Percentiles rank a stretch among this genome's conserved stretches.
Conservation (phyloP, 208 protist genomes). For the Crithidia thermophila region DNA sequence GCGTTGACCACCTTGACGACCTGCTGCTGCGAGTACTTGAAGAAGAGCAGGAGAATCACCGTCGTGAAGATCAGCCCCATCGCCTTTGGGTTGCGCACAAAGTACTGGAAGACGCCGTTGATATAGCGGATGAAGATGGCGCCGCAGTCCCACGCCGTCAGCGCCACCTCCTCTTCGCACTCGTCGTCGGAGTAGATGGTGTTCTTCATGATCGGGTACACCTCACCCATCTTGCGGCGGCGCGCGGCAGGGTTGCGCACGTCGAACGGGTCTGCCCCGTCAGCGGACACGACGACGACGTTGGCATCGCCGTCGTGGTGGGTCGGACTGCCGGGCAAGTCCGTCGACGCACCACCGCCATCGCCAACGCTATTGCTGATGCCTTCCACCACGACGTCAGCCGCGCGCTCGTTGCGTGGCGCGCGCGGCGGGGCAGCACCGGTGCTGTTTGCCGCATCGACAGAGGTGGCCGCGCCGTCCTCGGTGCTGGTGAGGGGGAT, state of each 20-base stretch:
- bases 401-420: slow-evolving; percentile 19
- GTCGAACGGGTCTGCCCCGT: slow-evolving; percentile 5
- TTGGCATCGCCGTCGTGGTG: slow-evolving; percentile 11
- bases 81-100: slow-evolving; percentile 53
- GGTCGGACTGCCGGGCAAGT: background rate
- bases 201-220: slow-evolving; percentile 67
- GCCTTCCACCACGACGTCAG: slow-evolving; percentile 35
- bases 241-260: slow-evolving; percentile 9
- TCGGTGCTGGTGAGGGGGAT: background rate
- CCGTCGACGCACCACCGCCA: background rate
- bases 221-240: slow-evolving; percentile 43
- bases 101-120: slow-evolving; percentile 50
- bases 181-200: slow-evolving; percentile 66
- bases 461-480: too few species aligned
- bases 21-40: slow-evolving; percentile 63
- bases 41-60: slow-evolving; percentile 54
- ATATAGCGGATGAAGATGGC: slow-evolving; percentile 55
- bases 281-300: background rate
- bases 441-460: too few species aligned
- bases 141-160: slow-evolving; percentile 44
- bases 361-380: background rate
- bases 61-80: slow-evolving; percentile 57
- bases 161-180: slow-evolving; percentile 39
- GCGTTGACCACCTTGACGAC: slow-evolving; percentile 46
- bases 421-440: background rate